Base-by-base conservation (phyloP, 495 filamentous ascomycete genomes). In the Xylaria scruposa region DNA sequence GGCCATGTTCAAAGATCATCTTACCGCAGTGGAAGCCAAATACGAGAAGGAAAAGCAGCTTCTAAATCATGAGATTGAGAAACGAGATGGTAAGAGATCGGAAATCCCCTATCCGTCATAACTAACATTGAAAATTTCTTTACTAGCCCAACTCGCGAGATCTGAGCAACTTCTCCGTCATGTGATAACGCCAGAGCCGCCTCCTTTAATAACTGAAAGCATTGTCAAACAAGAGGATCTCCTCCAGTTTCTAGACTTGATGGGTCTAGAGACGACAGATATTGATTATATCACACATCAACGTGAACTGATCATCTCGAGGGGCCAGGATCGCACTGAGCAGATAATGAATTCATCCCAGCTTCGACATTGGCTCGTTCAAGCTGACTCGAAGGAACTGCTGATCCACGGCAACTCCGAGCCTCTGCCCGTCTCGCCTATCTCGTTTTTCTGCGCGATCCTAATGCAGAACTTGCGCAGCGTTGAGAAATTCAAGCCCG, bases 261-360 rank as follows among this genome's bases (percentile, higher is more conserved):
- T 1, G 3, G 61, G 24, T 4, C 0, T 64, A 21, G 61, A 64
- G 24, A 64, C 13, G 12, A 26, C 61, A 10, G 61, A 64, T 4
- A 47, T 64, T 29, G 12, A 47, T 0, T 64, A 64, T 46, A 47
- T 64, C 40, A 64, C 12, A 47, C 21, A 44, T 1, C 61, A 67
- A 13, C 26, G 64, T 8, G 64, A 67, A 40, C 24, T 51, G 15
- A 42, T 67, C 26, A 54, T 38, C 46, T 53, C 49, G 0, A 53
- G 64, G 29, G 64, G 64, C 29, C 64, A 54, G 15, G 46, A 67
- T 40, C 64, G 64, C 7, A 67, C 64, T 17, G 64, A 56, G 2
- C 36, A 67, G 46, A 31, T 67, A 4, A 56, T 67, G 64, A 67
- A 67, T 0, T 67, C 46, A 21, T 3, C 40, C 1, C 64, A 24